A percentile compares a stretch with the other conserved stretches of the same genome.
Evolutionary conservation across 139 green algal genomes (phyloP).

Genomic region (Picochlorum costavermella): DNA sequence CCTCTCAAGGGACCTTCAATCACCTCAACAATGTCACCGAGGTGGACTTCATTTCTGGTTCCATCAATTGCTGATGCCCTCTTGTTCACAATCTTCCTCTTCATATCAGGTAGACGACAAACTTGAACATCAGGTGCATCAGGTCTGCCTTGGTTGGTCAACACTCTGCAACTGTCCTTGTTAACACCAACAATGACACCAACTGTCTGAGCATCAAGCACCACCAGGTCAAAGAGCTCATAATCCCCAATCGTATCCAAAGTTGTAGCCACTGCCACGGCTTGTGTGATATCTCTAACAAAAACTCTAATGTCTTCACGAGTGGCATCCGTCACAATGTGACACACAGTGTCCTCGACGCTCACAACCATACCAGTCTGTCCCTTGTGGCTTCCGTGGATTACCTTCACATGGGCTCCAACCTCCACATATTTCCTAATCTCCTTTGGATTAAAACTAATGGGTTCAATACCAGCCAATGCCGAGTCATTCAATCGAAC

Average conservation of each 20-base stretch:
- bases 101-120: slow-evolving; percentile 67
- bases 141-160: slow-evolving; percentile 49
- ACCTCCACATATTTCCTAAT: slow-evolving; percentile 68
- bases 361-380: slow-evolving; percentile 79
- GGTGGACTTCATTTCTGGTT: slow-evolving; percentile 9
- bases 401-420: slow-evolving; percentile 79
- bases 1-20: slow-evolving; percentile 39
- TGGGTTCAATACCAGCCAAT: slow-evolving; percentile 34
- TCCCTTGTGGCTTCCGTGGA: slow-evolving; percentile 66
- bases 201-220: slow-evolving; percentile 58
- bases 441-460: slow-evolving; percentile 49
- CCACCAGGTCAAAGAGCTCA: slow-evolving; percentile 89
- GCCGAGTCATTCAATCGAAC: slow-evolving; percentile 29
- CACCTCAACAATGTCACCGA: slow-evolving; percentile 51
- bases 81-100: slow-evolving; percentile 61
- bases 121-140: slow-evolving; percentile 65
- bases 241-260: slow-evolving; percentile 75
- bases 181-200: slow-evolving; percentile 73
- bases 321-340: slow-evolving; percentile 65
- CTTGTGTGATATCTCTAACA: slow-evolving; percentile 67
- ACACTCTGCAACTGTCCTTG: slow-evolving; percentile 48
- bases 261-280: slow-evolving; percentile 26
- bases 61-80: slow-evolving; percentile 45
- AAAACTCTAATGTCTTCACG: slow-evolving; percentile 79
- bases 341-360: slow-evolving; percentile 48